Evolutionary conservation across 108 stramenopile genomes (phyloP), one percentile per base, ranked within the genome.

Genomic region (Schizochytrium sp.): DNA sequence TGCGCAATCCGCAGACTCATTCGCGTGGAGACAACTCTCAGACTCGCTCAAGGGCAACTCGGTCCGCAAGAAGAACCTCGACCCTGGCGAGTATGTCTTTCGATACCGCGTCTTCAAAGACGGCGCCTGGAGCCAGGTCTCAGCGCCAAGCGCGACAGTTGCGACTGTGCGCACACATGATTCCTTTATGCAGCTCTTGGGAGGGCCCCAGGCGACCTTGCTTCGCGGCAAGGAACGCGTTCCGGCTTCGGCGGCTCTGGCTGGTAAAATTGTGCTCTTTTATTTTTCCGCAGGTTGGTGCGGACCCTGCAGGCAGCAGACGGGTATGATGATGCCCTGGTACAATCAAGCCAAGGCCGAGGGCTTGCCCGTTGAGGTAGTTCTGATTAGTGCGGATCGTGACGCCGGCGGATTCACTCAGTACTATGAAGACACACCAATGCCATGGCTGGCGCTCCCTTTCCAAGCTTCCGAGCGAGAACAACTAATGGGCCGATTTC

Each of bases 211-310:
- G 21, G 63, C 34, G 25, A 41, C 63, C 8, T 23, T 69, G 14
- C 25, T 69, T 14, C 4, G 63, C 25, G 63, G 63, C 63, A 69
- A 41, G 41, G 63, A 69, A 2, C 63, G 63, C 63, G 63, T 69
- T 18, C 63, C 63, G 25, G 34, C 41, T 14, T 14, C 63, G 25
- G 25, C 63, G 41, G 63, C 63, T 12, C 4, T 69, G 25, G 63
- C 63, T 1, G 21, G 44, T 23, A 58, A 88, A 44, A 58, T 60
- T 41, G 34, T 87, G n/a, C n/a, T 43, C 47, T 34, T 87, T 14
- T 87, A 87, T 14, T 89, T 89, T 18, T 58, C 28, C 53, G 90
- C 90, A 18, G 14, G 29, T 4, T 90, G 90, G 90, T 90, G 90
- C 90, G 28, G 28, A 41, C 90, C 90, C 5, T 90, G 90, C 71